Base-by-base conservation (phyloP, 768 basidiomycete genomes). In the Phlebiopsis gigantea region DNA sequence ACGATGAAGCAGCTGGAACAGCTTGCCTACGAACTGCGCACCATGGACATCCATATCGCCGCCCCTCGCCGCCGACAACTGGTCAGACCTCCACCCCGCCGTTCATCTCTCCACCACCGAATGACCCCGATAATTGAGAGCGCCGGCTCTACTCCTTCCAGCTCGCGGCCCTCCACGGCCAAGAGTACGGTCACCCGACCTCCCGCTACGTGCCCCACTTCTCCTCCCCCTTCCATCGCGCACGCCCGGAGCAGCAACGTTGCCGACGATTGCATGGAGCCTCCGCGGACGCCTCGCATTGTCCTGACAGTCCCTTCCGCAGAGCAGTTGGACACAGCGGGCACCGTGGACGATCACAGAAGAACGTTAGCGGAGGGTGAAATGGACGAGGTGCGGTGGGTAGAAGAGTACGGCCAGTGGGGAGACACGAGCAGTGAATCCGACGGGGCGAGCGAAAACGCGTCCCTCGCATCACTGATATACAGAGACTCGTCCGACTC, bases 361-460 rank as follows among this genome's bases (percentile, higher is more conserved):
- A 22, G 46, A 28, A 17, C 31, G 19, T 2, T 24, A 10, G 56
- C 25, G 21, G 57, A 43, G n/a, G 57, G 21, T 2, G 51, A 58
- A 6, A 25, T 39, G 44, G 57, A 59, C 30, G 58, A 59, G 22
- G 53, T 59, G 0, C 24, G 31, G n/a, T 59, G 58, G 58, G 25
- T 59, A 1, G 53, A 59, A n/a, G 53, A 50, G 34, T 59, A 59
- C 25, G 58, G 58, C 2, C 45, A 42, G 41, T 59, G 58, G 58
- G 49, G 46, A 10, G 14, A n/a, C 41, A 17, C 26, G 34, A 39
- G 39, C n/a, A 19, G 21, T 12, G 29, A 25, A 12, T 44, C 30
- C 24, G 46, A 34, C 31, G 29, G 30, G n/a, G 49, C 43, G 41
- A 47, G 45, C 46, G 57, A 58, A 30, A 12, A 44, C 7, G 44